Evolutionary conservation across 106 monocot species (phyloP), one percentile per base, ranked within the genome.

Genomic region (Dendrobium catenatum): DNA sequence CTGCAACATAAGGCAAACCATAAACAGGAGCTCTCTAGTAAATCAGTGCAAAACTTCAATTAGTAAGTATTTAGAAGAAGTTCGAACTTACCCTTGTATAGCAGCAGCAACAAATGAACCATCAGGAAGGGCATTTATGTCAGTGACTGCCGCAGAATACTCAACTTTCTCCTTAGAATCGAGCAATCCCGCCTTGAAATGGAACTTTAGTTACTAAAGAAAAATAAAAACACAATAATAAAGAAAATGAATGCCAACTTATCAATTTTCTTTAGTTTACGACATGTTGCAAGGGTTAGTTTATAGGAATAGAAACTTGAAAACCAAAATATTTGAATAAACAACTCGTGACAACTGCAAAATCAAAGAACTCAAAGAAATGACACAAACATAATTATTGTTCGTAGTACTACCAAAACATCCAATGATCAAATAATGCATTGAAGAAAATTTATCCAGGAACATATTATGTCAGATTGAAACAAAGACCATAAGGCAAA

Each of bases 81-180:
- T 42, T 44, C 33, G 18, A 78, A 85, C 85, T 85, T 86, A 73
- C 96, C 94, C 88, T 84, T 94, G 90, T 79, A 88, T 80, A 22
- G 92, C 77, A 49, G 85, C 90, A 79, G 88, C 89, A 85, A 94
- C 73, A 81, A 88, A 55, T 43, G 90, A 90, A 77, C 92, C 87
- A 84, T 94, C 83, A 85, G 72, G 80, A 80, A 83, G 84, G 31
- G 85, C 79, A 84, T 84, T 86, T 83, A 97, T 86, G 89, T 89
- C 86, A 61, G 90, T 89, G 24, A 97, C 81, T 2, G 84, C 89
- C 70, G 72, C 75, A 82, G 22, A 79, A 61, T 33, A 75, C 56
- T 87, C 87, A 26, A 81, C 72, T 49, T 79, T 83, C 84, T 79
- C 80, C 79, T 80, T 83, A 27, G 75, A 73, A 10, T 78, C 83